A percentile compares a stretch with the other conserved stretches of the same genome.
These are phyloP conservation scores for Saccharomycopsis hybrid DNA, from an alignment of 1,139 yeast genomes.

Conservation along the genomic window DNA sequence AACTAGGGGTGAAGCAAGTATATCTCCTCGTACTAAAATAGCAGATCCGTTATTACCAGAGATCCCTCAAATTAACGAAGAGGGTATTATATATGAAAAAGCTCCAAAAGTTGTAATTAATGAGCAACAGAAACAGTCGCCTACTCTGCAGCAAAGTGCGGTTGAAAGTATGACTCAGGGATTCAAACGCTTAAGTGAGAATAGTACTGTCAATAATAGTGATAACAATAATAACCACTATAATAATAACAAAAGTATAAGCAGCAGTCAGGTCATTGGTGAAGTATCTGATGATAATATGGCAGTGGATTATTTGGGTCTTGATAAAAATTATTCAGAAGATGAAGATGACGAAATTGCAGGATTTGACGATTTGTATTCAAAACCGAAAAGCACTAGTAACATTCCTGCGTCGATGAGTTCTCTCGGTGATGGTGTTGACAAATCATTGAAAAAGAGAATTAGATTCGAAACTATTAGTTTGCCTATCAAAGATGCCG, in stretches of 20 bases:
- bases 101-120: background rate
- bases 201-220: background rate
- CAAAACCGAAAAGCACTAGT: background rate
- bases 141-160: background rate
- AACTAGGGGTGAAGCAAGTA: background rate
- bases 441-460: background rate
- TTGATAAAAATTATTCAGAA: slow-evolving; percentile 6
- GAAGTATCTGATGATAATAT: slow-evolving; percentile 6
- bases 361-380: slow-evolving; percentile 4
- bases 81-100: background rate
- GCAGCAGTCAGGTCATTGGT: background rate
- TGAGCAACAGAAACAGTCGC: background rate
- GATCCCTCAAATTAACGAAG: background rate
- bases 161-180: background rate
- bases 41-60: too few species aligned
- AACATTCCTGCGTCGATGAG: background rate
- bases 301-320: slow-evolving; percentile 10
- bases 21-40: background rate
- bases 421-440: background rate
- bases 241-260: too few species aligned
- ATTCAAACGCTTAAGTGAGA: background rate
- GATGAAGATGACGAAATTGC: slow-evolving; percentile 11
- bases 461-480: slow-evolving; percentile 17
- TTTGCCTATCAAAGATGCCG: slow-evolving; percentile 11
- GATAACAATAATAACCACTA: too few species aligned